Evolutionary conservation across 331 rosid genomes (phyloP), one percentile per base, ranked within the genome.

Genomic region (Saraca asoca): DNA sequence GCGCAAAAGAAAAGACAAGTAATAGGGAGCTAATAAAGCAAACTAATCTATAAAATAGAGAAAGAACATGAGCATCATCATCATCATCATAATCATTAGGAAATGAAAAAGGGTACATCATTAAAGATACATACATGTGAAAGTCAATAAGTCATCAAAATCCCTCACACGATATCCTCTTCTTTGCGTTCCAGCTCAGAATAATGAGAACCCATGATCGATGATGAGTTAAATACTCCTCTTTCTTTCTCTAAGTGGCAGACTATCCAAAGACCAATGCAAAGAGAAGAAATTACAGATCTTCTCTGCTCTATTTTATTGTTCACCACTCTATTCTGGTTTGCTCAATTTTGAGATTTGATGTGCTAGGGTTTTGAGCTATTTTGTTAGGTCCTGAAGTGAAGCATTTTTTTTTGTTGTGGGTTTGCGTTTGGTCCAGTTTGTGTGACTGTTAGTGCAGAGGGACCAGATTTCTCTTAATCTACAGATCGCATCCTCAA

Each of bases 141-240:
- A 78, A 81, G 72, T 64, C 49, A 70, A 74, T 49, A 70, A 78
- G 69, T 48, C 62, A 78, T 66, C 69, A 68, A 79, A 85, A 79
- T 42, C 79, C 75, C 54, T 19, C 45, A 52, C 7, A 56, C 72
- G 70, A 9, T 54, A 70, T 74, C 79, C 68, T 62, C 83, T 49
- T 56, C 77, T 68, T 43, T 72, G 71, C 83, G 71, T 73, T 77
- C 71, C 57, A 66, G 62, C 31, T 46, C 24, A 57, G 39, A 51
- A 31, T 46, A 67, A 73, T 7, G 19, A 79, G 70, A 69, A 64
- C 69, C 84, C 88, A 79, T 61, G 81, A 72, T 69, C 59, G 57
- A 77, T 73, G 87, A 85, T 51, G 69, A 83, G 51, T 68, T 12
- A 55, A 61, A 80, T 71, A 84, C 54, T 71, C 62, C 76, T 75